These are phyloP conservation scores for Aspergillus sp. DNA, from an alignment of 2,329 filamentous ascomycete species.

Conservation along the genomic window DNA sequence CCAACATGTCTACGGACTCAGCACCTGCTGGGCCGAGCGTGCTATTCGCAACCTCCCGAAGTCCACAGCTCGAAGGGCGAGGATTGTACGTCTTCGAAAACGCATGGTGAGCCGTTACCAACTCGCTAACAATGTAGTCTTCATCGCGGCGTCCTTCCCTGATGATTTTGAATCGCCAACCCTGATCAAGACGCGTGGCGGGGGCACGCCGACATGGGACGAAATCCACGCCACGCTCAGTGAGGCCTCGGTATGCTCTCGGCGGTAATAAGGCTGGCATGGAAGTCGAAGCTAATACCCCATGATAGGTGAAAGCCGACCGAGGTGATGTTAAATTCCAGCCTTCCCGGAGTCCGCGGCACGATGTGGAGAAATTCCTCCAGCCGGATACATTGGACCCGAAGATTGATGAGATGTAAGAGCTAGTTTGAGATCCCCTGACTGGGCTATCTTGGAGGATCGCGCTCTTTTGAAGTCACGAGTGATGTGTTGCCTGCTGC, in stretches of 20 bases:
- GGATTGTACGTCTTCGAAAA: conserved; percentile 3
- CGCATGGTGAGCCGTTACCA: background rate
- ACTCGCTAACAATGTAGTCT: conserved; percentile 1
- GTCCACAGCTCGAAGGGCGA: conserved; percentile 6
- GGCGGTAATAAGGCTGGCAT: background rate
- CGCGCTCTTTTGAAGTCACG: no score
- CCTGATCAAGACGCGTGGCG: conserved; percentile 6
- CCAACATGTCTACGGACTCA: background rate
- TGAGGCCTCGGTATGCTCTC: conserved; percentile 8
- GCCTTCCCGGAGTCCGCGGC: background rate
- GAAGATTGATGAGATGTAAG: conserved; percentile 14
- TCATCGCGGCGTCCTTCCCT: conserved; percentile 10
- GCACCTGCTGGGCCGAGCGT: background rate
- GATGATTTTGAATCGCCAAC: conserved; percentile 11
- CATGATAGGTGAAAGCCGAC: conserved; percentile 13
- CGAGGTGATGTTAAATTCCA: conserved; percentile 13
- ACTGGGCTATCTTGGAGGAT: no score
- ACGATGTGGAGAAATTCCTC: conserved; percentile 10
- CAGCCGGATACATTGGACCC: conserved; percentile 9
- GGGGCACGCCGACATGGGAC: conserved; percentile 8
- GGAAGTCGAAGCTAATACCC: background rate
- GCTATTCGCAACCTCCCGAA: conserved; percentile 1
- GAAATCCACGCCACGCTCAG: conserved; percentile 14
- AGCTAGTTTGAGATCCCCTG: no score
- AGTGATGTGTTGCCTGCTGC: no score